Evolutionary conservation across 2,329 filamentous ascomycete species (phyloP).

Genomic region (Chaetoscypha palmicola): DNA sequence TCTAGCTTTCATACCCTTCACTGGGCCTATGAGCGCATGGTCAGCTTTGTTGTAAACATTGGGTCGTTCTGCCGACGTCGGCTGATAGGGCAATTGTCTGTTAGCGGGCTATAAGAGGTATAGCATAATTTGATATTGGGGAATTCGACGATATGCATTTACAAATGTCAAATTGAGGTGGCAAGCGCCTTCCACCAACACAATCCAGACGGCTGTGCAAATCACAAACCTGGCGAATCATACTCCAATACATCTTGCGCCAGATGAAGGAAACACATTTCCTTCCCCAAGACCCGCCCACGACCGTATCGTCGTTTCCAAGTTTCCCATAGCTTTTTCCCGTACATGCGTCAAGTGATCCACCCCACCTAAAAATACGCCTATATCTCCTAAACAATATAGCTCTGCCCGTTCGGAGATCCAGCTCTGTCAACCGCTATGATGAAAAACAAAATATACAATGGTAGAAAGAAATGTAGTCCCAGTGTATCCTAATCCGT

Average conservation of each 20-base stretch:
- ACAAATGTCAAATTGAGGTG: neutral
- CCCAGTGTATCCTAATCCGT: conserved; percentile 8
- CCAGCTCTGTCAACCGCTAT: conserved; percentile 12
- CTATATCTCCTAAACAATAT: conserved; percentile 7
- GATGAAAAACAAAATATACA: too few relatives aligned
- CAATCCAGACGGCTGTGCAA: neutral
- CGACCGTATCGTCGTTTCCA: conserved; percentile 5
- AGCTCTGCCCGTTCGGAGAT: conserved; percentile 9
- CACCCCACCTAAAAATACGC: conserved; percentile 5
- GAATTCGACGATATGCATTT: conserved; percentile 1
- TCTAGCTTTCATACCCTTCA: neutral
- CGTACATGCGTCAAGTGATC: conserved; percentile 1
- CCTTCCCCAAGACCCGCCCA: neutral
- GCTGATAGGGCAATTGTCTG: neutral
- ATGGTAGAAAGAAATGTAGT: conserved; percentile 8
- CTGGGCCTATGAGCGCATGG: neutral
- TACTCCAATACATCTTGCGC: conserved; percentile 15
- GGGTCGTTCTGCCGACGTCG: neutral
- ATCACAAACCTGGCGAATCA: neutral
- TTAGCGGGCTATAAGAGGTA: conserved; percentile 1
- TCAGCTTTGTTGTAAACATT: neutral
- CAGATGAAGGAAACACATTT: conserved; percentile 1
- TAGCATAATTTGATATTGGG: conserved; percentile 9
- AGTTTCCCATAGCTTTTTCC: conserved; percentile 5
- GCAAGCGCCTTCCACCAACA: neutral